These are phyloP conservation scores for Phyllosticta paracitricarpa DNA, from an alignment of 2,329 filamentous ascomycete species.

Conservation along the genomic window DNA sequence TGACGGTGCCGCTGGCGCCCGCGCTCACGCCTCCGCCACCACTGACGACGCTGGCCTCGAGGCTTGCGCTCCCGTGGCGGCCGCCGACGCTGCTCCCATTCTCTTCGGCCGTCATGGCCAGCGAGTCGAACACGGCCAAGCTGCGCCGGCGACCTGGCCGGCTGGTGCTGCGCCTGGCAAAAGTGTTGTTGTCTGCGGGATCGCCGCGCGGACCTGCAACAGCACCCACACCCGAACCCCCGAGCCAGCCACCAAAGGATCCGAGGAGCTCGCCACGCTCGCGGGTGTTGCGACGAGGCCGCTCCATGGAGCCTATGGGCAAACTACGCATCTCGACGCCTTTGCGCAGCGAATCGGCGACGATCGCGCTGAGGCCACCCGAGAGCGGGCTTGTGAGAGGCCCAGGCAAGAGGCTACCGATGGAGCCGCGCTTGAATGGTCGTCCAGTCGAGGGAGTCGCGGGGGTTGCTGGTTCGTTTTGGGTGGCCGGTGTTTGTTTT, in stretches of 20 bases:
- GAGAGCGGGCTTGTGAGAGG: slow-evolving; percentile 52
- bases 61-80: neutral
- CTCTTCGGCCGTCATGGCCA: neutral
- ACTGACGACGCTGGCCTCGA: neutral
- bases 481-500: neutral
- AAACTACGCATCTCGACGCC: slow-evolving; percentile 24
- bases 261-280: neutral
- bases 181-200: neutral
- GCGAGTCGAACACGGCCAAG: neutral
- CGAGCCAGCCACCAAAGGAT: neutral
- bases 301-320: neutral
- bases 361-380: slow-evolving; percentile 50
- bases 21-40: neutral
- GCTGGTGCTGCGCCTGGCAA: neutral
- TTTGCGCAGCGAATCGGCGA: slow-evolving; percentile 54
- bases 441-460: neutral
- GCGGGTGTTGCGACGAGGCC: neutral
- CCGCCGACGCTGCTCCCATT: neutral
- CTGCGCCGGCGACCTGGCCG: neutral
- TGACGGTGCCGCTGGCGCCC: neutral
- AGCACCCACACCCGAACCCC: neutral
- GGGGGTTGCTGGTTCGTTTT: neutral
- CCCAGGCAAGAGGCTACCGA: slow-evolving; percentile 17
- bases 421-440: slow-evolving; percentile 23
- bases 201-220: slow-evolving; percentile 4